Base-by-base conservation (phyloP, 2,329 filamentous ascomycete species). In the Cryphonectria japonica region DNA sequence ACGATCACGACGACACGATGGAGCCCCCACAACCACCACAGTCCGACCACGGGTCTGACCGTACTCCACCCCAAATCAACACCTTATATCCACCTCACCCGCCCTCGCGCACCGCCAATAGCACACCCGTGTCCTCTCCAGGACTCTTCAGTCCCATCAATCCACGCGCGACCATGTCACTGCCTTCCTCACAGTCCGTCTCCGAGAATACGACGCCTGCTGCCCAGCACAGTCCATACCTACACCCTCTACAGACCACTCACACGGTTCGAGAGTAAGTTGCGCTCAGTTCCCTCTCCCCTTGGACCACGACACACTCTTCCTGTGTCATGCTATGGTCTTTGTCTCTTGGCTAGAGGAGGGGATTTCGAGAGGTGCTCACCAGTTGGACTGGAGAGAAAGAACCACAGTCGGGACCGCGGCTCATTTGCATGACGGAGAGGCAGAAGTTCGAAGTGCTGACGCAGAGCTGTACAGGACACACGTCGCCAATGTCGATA, bases 401-500 rank as follows among this genome's bases (percentile, higher is more conserved):
- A 6, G n/a, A 57, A 29, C 14, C 26, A 57, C 54, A 7, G 29
- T 29, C 39, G 22, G n/a, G 37, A 11, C 32, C 34, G 50, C 19
- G 26, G 34, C n/a, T 32, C 16, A 54, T 43, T 37, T 52, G 37
- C 19, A 32, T 67, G 29, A 14, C 46, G 37, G 37, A 54, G 39
- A 8, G 39, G n/a, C 32, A 16, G 26, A 37, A 26, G 7, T 59
- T 43, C 29, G 52, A 26, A 22, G 39, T 37, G 60, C 71, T 72
- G 65, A 72, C 65, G 61, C 19, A 32, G n/a, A n/a, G 11, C 9
- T 52, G 34, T 54, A 19, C 74, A 93, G 91, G 82, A 98, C 95
- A 13, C 93, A 97, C 82, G 94, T 95, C 74, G 95, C 93, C 68
- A 91, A 95, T 77, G 93, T 98, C 76, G 95, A 98, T 78, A 91